phyloP scores from a whole-genome alignment of 257 asterid genomes.

The Solanum dulcamara region DNA sequence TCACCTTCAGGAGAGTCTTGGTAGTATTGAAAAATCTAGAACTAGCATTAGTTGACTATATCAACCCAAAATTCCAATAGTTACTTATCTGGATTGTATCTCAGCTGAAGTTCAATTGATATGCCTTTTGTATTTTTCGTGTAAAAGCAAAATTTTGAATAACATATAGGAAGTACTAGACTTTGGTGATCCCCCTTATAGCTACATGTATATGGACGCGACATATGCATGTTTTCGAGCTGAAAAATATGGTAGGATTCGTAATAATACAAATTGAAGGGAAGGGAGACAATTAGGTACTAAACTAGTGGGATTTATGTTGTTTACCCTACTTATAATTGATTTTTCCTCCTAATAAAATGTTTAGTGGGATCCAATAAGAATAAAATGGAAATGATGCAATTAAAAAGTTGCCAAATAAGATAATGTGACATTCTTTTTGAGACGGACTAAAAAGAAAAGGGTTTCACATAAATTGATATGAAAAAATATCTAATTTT shows the following conservation, averaged over 20 bases:
- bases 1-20: neutral
- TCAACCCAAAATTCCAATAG: neutral
- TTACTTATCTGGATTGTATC: neutral
- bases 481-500: neutral
- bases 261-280: neutral
- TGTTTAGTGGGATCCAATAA: neutral
- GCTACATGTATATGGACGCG: neutral
- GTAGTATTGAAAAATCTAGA: neutral
- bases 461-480: neutral
- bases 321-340: neutral
- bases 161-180: neutral
- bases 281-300: neutral
- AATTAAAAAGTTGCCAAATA: neutral
- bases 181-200: neutral
- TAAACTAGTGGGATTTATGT: neutral
- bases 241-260: neutral
- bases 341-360: neutral
- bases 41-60: neutral
- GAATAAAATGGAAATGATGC: neutral
- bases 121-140: neutral
- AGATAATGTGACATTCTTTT: neutral
- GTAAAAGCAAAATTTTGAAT: neutral
- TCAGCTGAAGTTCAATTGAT: neutral
- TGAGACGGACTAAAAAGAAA: neutral
- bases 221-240: neutral